Evolutionary conservation across 2,329 filamentous ascomycete genomes (phyloP), one percentile per base, ranked within the genome.

Genomic region (Cladosporium sp.): DNA sequence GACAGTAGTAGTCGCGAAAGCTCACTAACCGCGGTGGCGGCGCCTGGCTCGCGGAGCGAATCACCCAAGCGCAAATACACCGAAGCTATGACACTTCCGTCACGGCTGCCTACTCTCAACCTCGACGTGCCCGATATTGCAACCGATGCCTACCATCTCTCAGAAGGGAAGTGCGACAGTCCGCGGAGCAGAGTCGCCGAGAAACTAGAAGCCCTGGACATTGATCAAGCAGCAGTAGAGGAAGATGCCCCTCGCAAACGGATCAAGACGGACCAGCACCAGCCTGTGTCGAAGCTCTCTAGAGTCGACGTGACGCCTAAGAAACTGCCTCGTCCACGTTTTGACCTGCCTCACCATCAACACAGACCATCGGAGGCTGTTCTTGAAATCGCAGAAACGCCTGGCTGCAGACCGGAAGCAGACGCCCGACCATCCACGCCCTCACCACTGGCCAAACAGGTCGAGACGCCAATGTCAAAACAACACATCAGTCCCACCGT

Each of bases 171-270:
- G 11, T 66, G 63, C 24, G 67, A 75, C n/a, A 76, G 74, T 66
- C 74, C 74, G 21, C 67, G 73, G 52, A 72, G 69, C 24, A 71
- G 70, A 59, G 72, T 76, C 26, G 74, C 74, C 14, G 71, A 73
- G 61, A 65, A 70, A 41, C 64, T 76, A 10, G 58, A 68, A 34
- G 66, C 64, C 12, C 66, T 76, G 2, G 69, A 72, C 32, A 66
- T 57, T n/a, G 58, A 60, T 28, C 63, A 36, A 21, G 41, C 41
- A 47, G n/a, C 41, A 47, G 41, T 18, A 44, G 41, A 47, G 41
- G 62, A 61, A 26, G 47, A 47, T 21, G 59, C 54, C 49, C 58
- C 51, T 32, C 59, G 59, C 32, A 60, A 49, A 54, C 36, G 32
- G 38, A 59, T 62, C 34, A 57, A 65, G 55, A 59, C 15, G 28